phyloP scores from a whole-genome alignment of 768 basidiomycete species.

The Lentinula lateritia region DNA sequence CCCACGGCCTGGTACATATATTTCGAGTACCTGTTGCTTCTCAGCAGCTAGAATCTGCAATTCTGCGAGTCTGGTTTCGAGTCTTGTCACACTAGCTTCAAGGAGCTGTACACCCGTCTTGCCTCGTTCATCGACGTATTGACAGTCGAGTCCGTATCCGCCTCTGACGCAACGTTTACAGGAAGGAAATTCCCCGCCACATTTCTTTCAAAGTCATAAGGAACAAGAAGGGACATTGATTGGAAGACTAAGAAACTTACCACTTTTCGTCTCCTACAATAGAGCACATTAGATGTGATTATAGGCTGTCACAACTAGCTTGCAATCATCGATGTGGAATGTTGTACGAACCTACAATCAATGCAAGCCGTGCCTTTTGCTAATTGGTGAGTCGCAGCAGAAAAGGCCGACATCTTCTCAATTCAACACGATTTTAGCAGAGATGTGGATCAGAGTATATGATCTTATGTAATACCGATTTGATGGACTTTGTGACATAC shows the following conservation, averaged over 20 bases:
- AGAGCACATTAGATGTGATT: neutral
- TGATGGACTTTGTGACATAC: too few relatives aligned
- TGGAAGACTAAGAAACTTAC: neutral
- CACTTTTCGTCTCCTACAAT: slow-evolving; percentile 9
- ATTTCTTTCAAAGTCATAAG: slow-evolving; percentile 24
- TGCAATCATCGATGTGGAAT: slow-evolving; percentile 6
- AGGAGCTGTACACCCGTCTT: slow-evolving; percentile 31
- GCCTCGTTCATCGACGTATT: slow-evolving; percentile 32
- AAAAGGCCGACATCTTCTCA: neutral
- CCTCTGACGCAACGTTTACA: slow-evolving; percentile 35
- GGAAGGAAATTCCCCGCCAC: slow-evolving; percentile 36
- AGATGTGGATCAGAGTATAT: too few relatives aligned
- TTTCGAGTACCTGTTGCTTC: neutral
- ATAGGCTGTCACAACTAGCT: neutral
- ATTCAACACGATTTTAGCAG: neutral
- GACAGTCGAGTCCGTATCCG: slow-evolving; percentile 36
- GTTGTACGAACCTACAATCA: neutral
- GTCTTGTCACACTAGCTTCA: slow-evolving; percentile 32
- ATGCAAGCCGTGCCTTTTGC: neutral
- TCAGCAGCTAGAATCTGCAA: neutral
- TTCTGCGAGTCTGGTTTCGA: slow-evolving; percentile 30
- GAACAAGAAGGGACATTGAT: neutral
- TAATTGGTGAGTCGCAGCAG: neutral
- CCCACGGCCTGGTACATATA: slow-evolving; percentile 8
- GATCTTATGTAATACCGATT: too few relatives aligned